Evolutionary conservation across 2,329 filamentous ascomycete genomes (phyloP).

Genomic region (Zelopaecilomyces penicillatus): DNA sequence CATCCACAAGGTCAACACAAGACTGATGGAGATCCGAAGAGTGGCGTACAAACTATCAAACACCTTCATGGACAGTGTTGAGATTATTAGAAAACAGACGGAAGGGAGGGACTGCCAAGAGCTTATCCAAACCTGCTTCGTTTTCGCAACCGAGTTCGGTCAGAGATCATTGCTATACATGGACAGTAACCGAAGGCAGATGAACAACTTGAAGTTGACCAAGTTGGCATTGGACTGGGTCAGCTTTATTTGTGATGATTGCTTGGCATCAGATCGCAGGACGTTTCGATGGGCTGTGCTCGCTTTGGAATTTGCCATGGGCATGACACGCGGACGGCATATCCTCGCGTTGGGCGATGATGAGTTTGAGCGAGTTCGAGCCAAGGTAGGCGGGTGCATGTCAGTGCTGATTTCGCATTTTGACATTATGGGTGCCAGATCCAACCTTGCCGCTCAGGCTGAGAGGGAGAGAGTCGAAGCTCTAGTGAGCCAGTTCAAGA

Average conservation of each 20-base stretch:
- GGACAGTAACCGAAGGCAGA: slow-evolving; percentile 87
- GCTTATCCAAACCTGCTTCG: slow-evolving; percentile 93
- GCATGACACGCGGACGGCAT: slow-evolving; percentile 88
- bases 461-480: slow-evolving; percentile 85
- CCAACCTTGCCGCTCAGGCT: slow-evolving; percentile 84
- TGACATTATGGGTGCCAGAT: slow-evolving; percentile 96
- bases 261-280: slow-evolving; percentile 84
- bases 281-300: slow-evolving; percentile 97
- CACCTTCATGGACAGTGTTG: slow-evolving; percentile 97
- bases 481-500: slow-evolving; percentile 64
- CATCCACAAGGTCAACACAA: slow-evolving; percentile 80
- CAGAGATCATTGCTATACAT: slow-evolving; percentile 91
- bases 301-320: slow-evolving; percentile 93
- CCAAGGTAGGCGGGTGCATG: slow-evolving; percentile 96
- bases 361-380: slow-evolving; percentile 74
- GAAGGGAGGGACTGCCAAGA: slow-evolving; percentile 82
- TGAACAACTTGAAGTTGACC: slow-evolving; percentile 95
- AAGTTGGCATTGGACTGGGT: slow-evolving; percentile 95
- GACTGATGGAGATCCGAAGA: slow-evolving; percentile 88
- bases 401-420: slow-evolving; percentile 95
- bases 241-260: slow-evolving; percentile 96
- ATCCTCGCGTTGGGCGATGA: slow-evolving; percentile 84
- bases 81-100: slow-evolving; percentile 82
- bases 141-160: slow-evolving; percentile 97
- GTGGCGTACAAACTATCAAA: slow-evolving; percentile 95